Evolutionary conservation across 768 basidiomycete genomes (phyloP).

Genomic region (Trichaptum fuscoviolaceum): DNA sequence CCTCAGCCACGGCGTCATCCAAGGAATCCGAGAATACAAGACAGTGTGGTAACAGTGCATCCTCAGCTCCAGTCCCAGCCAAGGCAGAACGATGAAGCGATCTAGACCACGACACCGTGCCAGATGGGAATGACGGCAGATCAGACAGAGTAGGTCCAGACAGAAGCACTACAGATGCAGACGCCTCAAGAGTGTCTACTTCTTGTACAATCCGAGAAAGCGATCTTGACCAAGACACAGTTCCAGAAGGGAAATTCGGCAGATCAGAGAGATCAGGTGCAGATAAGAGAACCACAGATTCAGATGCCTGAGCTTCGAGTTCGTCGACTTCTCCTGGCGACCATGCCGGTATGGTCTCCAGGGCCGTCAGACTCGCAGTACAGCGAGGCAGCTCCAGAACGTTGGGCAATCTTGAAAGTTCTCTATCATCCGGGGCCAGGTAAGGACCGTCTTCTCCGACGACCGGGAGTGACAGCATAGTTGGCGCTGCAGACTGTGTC

Average conservation of each 20-base stretch:
- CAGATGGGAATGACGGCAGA: not conserved
- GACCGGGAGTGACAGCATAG: not conserved
- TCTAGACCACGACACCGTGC: not conserved
- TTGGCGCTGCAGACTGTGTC: not conserved
- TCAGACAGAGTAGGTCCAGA: not conserved
- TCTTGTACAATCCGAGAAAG: too few species aligned
- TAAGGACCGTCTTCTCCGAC: not conserved
- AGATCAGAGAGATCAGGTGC: not conserved
- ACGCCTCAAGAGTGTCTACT: not conserved
- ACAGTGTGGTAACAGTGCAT: too few species aligned
- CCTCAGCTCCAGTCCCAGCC: too few species aligned
- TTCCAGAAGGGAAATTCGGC: not conserved
- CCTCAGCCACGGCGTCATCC: not conserved
- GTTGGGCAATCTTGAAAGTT: not conserved
- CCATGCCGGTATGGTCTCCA: too few species aligned
- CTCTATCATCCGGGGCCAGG: not conserved
- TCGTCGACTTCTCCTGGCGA: too few species aligned
- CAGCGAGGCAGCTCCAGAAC: not conserved
- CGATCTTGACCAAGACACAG: not conserved
- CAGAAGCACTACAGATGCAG: not conserved
- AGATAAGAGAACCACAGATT: not conserved
- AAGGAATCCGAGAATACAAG: not conserved
- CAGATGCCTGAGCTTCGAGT: not conserved
- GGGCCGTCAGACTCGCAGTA: not conserved
- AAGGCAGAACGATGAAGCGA: not conserved